phyloP scores from a whole-genome alignment of 306 rosid genomes.

The Prunus persica region DNA sequence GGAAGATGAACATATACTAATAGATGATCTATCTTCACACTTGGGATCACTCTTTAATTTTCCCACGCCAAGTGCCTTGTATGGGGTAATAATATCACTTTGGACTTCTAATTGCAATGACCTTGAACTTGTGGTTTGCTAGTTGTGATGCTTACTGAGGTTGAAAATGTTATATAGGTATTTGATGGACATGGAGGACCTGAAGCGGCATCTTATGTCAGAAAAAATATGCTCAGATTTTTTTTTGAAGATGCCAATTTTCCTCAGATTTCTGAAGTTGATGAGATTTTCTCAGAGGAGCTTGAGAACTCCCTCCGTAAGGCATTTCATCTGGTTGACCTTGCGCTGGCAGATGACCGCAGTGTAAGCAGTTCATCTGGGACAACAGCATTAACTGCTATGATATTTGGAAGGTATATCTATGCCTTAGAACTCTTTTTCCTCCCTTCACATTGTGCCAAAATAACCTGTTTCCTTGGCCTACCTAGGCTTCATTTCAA shows the following conservation, averaged over 20 bases:
- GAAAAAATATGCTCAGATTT: conserved; percentile 66
- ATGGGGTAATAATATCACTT: conserved; percentile 58
- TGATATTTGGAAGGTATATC: conserved; percentile 81
- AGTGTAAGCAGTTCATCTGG: conserved; percentile 79
- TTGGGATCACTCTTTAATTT: conserved; percentile 60
- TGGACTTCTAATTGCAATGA: conserved; percentile 7
- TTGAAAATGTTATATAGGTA: conserved; percentile 44
- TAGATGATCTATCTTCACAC: conserved; percentile 76
- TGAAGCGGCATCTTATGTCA: conserved; percentile 89
- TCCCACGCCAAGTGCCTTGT: conserved; percentile 92
- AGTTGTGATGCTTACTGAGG: conserved; percentile 18
- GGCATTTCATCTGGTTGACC: conserved; percentile 78
- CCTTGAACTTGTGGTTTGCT: conserved; percentile 4
- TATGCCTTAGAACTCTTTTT: conserved; percentile 6
- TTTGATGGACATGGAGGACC: conserved; percentile 99
- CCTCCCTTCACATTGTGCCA: not conserved
- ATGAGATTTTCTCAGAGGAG: conserved; percentile 54
- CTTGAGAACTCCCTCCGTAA: conserved; percentile 57
- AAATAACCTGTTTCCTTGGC: not conserved
- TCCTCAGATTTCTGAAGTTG: conserved; percentile 62
- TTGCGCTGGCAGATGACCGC: conserved; percentile 79
- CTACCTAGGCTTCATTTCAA: not conserved
- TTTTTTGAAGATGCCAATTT: conserved; percentile 70
- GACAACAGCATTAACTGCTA: conserved; percentile 84
- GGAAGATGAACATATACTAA: conserved; percentile 97